phyloP scores from a whole-genome alignment of 768 basidiomycete species.

The Boletus eberwhitei region DNA sequence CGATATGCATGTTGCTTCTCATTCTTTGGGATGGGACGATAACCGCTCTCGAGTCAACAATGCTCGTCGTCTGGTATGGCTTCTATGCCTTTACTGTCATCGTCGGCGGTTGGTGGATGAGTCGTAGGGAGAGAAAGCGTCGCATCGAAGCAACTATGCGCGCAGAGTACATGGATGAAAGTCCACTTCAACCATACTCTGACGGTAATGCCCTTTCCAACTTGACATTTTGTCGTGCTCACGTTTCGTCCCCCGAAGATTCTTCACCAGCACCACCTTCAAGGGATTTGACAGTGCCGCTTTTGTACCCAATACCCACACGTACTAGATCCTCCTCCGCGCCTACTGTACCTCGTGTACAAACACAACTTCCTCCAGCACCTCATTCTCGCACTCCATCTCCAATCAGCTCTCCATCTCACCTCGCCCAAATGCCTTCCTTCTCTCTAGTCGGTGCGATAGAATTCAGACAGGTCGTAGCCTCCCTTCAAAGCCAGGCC shows the following conservation, averaged over 20 bases:
- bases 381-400: conserved; percentile 48
- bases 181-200: conserved; percentile 47
- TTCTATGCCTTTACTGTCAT: conserved; percentile 77
- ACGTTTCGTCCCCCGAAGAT: conserved; percentile 8
- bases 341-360: conserved; percentile 37
- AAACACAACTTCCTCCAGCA: conserved; percentile 40
- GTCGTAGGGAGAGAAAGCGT: conserved; percentile 46
- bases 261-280: conserved; percentile 1
- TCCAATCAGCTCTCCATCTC: conserved; percentile 38
- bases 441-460: conserved; percentile 93
- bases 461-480: conserved; percentile 91
- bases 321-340: conserved; percentile 39
- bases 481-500: conserved; percentile 71
- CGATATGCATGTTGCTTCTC: conserved; percentile 69
- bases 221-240: not conserved
- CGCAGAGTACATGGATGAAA: conserved; percentile 53
- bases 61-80: conserved; percentile 71
- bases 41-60: conserved; percentile 61
- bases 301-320: conserved; percentile 32
- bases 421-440: conserved; percentile 60
- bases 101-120: conserved; percentile 72
- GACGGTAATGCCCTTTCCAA: conserved; percentile 55
- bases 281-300: conserved; percentile 12
- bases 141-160: conserved; percentile 51
- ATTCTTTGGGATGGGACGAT: conserved; percentile 79